Evolutionary conservation across 2,329 filamentous ascomycete species (phyloP), one percentile per base, ranked within the genome.

Genomic region (Fusarium sp.): DNA sequence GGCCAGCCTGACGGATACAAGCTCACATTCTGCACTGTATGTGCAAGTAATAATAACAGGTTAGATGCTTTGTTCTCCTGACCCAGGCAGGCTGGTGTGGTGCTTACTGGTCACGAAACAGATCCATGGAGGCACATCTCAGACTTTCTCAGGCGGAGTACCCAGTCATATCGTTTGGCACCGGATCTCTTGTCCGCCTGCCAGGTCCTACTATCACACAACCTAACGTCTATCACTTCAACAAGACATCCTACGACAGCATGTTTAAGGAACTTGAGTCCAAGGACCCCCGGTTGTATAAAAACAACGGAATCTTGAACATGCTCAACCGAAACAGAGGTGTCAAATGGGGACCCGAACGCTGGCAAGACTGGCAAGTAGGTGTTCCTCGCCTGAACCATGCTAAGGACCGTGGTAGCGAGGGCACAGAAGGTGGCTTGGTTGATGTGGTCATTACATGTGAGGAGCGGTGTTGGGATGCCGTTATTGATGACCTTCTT

Each of bases 211-310:
- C 92, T 36, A 96, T 98, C 73, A 93, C 91, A 8, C 94, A 98
- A 81, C 96, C 96, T 58, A 99, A 99, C 81, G 95, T 98, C 78
- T 99, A 98, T 87, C 92, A 94, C 78, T 99, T 99, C 90, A 98
- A 99, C 85, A 94, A 93, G 81, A 98, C 95, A 1, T 98, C 95
- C 16, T 99, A 99, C 84, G 92, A 94, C 78, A 92, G 92, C 80
- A 99, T 99, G 89, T 97, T 96, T 84, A 92, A 94, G 76, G 96
- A 99, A 82, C 90, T 99, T 11, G 89, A 93, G 72, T 83, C 90
- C 38, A 98, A 98, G 78, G 97, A 99, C 79, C 89, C 92, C 24
- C 90, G 94, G 0, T 87, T 99, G 2, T 99, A 99, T 84, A 92
- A 91, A 46, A 93, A 93, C 69, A 99, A 99, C 80, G 96, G 96